These are phyloP conservation scores for Alternaria solani DNA, from an alignment of 2,329 filamentous ascomycete species.

Conservation along the genomic window DNA sequence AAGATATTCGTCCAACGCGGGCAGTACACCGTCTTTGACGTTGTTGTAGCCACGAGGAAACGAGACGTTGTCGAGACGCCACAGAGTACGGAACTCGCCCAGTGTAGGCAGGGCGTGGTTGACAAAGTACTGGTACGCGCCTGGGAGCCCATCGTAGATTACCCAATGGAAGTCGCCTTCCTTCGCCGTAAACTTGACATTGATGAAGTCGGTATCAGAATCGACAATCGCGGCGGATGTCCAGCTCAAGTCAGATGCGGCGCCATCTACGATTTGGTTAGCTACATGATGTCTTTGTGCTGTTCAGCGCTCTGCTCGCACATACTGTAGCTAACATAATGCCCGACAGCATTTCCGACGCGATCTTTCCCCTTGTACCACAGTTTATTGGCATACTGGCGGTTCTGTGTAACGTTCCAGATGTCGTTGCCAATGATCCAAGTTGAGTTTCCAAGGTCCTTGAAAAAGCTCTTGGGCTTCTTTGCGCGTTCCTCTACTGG, in stretches of 20 bases:
- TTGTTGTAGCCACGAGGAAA: slow-evolving; percentile 59
- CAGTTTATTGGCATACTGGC: slow-evolving; percentile 52
- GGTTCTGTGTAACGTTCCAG: slow-evolving; percentile 54
- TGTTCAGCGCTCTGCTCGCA: background rate
- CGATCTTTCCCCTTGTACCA: slow-evolving; percentile 54
- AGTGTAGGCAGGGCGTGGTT: slow-evolving; percentile 59
- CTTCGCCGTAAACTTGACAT: slow-evolving; percentile 57
- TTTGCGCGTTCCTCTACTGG: slow-evolving; percentile 32
- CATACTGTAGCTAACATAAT: slow-evolving; percentile 58
- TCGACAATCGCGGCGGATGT: slow-evolving; percentile 56
- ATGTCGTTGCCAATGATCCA: slow-evolving; percentile 53
- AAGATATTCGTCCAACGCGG: slow-evolving; percentile 55
- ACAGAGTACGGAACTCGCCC: slow-evolving; percentile 61
- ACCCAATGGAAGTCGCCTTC: slow-evolving; percentile 64
- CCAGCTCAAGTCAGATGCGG: slow-evolving; percentile 58
- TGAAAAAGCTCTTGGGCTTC: slow-evolving; percentile 45
- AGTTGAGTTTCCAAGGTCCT: slow-evolving; percentile 43
- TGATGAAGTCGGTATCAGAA: slow-evolving; percentile 55
- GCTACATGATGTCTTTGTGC: background rate
- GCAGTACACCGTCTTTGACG: slow-evolving; percentile 57
- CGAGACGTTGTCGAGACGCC: slow-evolving; percentile 59
- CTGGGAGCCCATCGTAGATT: slow-evolving; percentile 58
- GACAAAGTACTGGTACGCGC: slow-evolving; percentile 66
- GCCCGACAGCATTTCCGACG: slow-evolving; percentile 53
- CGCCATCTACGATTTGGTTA: slow-evolving; percentile 52